A percentile compares a stretch with the other conserved stretches of the same genome.
Conservation (phyloP, 148 eudicot genomes). For the Chenopodium berlandieri region DNA sequence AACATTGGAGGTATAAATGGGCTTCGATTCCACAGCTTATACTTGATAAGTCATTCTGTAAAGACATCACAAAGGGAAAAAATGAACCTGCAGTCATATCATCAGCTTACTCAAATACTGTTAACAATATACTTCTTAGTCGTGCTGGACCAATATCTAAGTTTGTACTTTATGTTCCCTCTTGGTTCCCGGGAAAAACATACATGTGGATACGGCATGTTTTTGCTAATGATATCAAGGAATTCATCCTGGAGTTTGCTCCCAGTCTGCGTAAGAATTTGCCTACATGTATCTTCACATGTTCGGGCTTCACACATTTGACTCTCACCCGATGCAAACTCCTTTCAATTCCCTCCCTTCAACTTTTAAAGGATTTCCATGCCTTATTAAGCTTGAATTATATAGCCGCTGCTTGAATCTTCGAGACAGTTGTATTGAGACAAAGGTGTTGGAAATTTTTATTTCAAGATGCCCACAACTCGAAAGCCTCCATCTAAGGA, state of each 20-base stretch:
- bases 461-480: not conserved
- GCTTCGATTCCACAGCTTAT: not conserved
- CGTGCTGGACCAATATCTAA: not conserved
- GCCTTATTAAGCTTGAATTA: too few relatives aligned
- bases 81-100: not conserved
- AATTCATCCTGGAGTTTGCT: too few relatives aligned
- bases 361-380: too few relatives aligned
- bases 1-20: conserved; percentile 1
- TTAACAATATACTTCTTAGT: not conserved
- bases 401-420: too few relatives aligned
- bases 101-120: not conserved
- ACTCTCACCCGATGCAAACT: too few relatives aligned
- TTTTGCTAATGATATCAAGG: not conserved
- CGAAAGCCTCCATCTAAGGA: not conserved
- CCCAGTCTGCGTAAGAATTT: too few relatives aligned
- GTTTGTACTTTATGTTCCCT: not conserved
- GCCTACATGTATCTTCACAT: too few relatives aligned
- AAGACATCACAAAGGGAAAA: not conserved
- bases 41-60: not conserved
- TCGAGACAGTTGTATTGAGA: not conserved
- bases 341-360: too few relatives aligned
- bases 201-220: not conserved
- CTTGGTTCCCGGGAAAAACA: not conserved
- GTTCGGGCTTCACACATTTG: too few relatives aligned
- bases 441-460: not conserved